Evolutionary conservation across 2,329 filamentous ascomycete genomes (phyloP).

Genomic region (Dactylellina leptospora): DNA sequence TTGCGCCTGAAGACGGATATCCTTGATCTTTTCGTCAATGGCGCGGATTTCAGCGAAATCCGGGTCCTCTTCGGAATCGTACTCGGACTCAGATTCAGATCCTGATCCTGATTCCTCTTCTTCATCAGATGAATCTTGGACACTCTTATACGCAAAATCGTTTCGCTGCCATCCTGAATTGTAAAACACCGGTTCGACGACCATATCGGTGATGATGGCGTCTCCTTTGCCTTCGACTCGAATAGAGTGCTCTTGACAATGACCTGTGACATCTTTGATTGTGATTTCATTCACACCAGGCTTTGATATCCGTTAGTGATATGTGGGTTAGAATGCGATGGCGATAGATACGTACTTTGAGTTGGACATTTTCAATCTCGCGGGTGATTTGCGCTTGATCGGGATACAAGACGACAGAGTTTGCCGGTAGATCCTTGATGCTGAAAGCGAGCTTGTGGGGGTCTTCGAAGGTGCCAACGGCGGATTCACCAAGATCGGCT

Average conservation of each 20-base stretch:
- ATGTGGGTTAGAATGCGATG: not conserved
- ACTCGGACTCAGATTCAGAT: constrained; percentile 55
- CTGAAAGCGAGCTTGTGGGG: constrained; percentile 64
- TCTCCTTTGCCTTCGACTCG: constrained; percentile 67
- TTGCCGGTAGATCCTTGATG: constrained; percentile 68
- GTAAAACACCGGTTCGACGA: no score
- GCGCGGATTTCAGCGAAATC: constrained; percentile 54
- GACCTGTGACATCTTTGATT: constrained; percentile 67
- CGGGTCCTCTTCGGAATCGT: constrained; percentile 57
- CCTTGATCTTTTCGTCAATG: constrained; percentile 55
- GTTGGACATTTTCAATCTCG: constrained; percentile 54
- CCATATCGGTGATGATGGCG: constrained; percentile 71
- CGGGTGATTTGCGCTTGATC: constrained; percentile 65
- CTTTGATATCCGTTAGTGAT: constrained; percentile 56
- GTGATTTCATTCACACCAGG: constrained; percentile 69
- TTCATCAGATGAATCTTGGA: constrained; percentile 61
- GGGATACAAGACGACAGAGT: constrained; percentile 72
- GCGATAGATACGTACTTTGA: constrained; percentile 49
- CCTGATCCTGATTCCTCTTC: constrained; percentile 55
- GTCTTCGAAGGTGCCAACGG: constrained; percentile 50
- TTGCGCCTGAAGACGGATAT: constrained; percentile 49
- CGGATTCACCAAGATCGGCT: constrained; percentile 20
- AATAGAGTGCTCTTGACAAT: constrained; percentile 67
- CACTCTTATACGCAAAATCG: no score
- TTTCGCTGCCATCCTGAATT: no score